Evolutionary conservation across 2,329 filamentous ascomycete genomes (phyloP), one percentile per base, ranked within the genome.

Genomic region (Cladophialophora carrionii): DNA sequence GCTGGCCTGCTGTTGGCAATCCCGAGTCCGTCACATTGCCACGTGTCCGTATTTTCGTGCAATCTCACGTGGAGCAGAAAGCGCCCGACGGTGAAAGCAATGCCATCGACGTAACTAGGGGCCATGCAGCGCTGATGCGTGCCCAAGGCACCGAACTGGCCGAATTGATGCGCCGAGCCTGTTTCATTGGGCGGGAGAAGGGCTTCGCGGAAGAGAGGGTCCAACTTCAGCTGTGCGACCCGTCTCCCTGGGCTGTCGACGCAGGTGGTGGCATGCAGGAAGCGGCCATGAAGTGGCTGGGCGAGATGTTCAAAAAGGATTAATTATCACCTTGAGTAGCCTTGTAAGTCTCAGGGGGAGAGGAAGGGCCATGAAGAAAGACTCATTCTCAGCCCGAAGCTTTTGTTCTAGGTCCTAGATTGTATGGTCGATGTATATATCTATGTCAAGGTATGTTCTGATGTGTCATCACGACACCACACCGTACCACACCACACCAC

Each of bases 161-260:
- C 0, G 74, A 77, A 46, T 67, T 76, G 9, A 76, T 81, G 77
- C 77, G 74, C 4, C 70, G 75, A 32, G 78, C 78, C 3, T 81
- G 79, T 68, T 80, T 81, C 64, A 79, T 75, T 73, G 78, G 77
- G 0, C 72, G 75, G 5, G 78, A 79, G 65, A 78, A 75, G 53
- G 76, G 77, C 0, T 73, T 77, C 62, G 77, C 72, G 1, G 75
- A 80, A 67, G 69, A 74, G 22, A 74, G 72, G 37, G 78, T 79
- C 5, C 49, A 57, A 24, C 34, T 66, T 20, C 31, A 54, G 32
- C 37, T 57, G 29, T 43, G 43, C 17, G 62, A 48, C 29, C 26
- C 26, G 48, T 8, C 10, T 12, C 9, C 12, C 24, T 31, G 22
- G 2, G 20, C 6, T 22, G 2, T 4, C 1, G 29, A 8, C 12